These are phyloP conservation scores for Martiniozyma asiatica DNA, from an alignment of 1,139 yeast genomes.

Conservation along the genomic window DNA sequence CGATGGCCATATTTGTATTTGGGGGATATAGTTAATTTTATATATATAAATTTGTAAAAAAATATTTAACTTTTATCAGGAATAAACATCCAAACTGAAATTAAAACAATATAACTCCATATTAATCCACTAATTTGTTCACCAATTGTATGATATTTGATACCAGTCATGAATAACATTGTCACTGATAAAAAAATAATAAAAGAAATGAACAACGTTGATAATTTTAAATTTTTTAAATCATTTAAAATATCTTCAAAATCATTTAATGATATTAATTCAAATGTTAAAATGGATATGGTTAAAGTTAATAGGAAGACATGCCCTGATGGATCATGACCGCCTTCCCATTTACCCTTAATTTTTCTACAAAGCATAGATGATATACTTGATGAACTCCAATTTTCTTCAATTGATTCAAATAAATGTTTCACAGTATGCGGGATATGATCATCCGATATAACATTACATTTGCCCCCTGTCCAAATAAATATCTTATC, in stretches of 20 bases:
- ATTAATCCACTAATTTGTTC: conserved; percentile 62
- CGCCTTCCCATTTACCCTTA: conserved; percentile 77
- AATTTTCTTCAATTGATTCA: conserved; percentile 5
- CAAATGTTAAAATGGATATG: conserved; percentile 58
- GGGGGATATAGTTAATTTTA: conserved; percentile 33
- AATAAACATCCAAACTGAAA: conserved; percentile 5
- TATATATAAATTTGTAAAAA: background rate
- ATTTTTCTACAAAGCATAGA: conserved; percentile 39
- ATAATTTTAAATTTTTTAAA: conserved; percentile 23
- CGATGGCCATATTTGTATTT: conserved; percentile 54
- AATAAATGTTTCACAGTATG: conserved; percentile 7
- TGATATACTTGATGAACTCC: conserved; percentile 12
- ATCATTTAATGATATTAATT: conserved; percentile 26
- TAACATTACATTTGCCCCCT: conserved; percentile 65
- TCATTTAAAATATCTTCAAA: conserved; percentile 3
- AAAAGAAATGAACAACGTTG: conserved; percentile 31
- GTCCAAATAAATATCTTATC: conserved; percentile 68
- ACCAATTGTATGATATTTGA: conserved; percentile 68
- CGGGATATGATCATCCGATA: conserved; percentile 11
- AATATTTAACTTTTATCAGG: conserved; percentile 1
- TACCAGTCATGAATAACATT: conserved; percentile 77
- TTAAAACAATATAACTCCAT: conserved; percentile 43
- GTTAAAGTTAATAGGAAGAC: conserved; percentile 70
- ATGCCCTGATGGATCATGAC: conserved; percentile 96
- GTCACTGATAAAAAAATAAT: conserved; percentile 63